Evolutionary conservation across 1,284 basidiomycete species (phyloP).

Genomic region (Cryptococcus depauperatus): DNA sequence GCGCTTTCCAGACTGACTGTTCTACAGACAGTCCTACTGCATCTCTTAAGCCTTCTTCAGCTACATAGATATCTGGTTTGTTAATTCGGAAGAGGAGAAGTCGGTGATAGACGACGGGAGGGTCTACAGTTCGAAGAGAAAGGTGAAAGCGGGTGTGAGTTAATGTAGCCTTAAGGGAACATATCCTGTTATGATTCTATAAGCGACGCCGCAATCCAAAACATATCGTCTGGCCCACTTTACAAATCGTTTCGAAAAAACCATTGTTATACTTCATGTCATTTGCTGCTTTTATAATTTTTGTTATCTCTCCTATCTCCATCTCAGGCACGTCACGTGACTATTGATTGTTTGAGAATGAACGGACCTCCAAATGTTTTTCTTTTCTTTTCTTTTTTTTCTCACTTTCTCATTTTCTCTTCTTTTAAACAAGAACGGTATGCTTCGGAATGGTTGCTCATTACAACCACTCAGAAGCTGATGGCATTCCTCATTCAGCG

Average conservation of each 20-base stretch:
- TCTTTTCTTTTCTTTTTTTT: neutral
- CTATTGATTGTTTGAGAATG: no score
- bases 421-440: no score
- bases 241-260: neutral
- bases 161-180: slow-evolving; percentile 49
- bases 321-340: neutral
- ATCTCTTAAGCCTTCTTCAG: slow-evolving; percentile 1
- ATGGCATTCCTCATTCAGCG: no score
- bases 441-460: no score
- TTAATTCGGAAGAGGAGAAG: slow-evolving; percentile 62
- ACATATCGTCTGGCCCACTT: neutral
- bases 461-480: no score
- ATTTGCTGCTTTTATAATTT: neutral
- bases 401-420: neutral
- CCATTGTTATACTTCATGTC: neutral
- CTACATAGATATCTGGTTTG: slow-evolving; percentile 39
- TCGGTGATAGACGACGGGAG: slow-evolving; percentile 55
- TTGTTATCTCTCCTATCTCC: neutral
- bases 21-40: slow-evolving; percentile 1
- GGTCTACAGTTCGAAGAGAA: slow-evolving; percentile 57
- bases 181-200: slow-evolving; percentile 47
- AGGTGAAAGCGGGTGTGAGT: slow-evolving; percentile 62
- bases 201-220: slow-evolving; percentile 30
- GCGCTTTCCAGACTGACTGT: slow-evolving; percentile 16
- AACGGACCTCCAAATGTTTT: no score